These are phyloP conservation scores for Talaromyces sp. DNA, from an alignment of 2,329 filamentous ascomycete genomes.

Conservation along the genomic window DNA sequence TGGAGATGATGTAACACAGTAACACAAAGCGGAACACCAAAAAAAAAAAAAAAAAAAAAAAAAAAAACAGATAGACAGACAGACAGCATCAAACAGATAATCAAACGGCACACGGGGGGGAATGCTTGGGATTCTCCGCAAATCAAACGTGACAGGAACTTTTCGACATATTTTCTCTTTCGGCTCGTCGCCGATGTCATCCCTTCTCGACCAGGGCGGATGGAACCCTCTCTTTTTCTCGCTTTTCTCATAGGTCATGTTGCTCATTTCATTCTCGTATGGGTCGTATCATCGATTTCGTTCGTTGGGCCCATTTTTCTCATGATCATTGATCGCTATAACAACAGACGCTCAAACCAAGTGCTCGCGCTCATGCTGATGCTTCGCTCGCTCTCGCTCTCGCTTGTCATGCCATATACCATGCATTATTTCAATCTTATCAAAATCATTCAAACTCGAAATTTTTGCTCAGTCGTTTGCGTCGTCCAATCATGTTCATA, in stretches of 20 bases:
- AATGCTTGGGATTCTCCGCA: not conserved
- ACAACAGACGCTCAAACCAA: constrained; percentile 5
- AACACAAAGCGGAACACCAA: no score
- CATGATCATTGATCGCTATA: constrained; percentile 7
- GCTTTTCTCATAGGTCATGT: not conserved
- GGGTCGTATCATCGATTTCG: not conserved
- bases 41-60: no score
- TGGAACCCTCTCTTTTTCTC: not conserved
- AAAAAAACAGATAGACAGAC: not conserved
- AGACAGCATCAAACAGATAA: not conserved
- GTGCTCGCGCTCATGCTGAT: not conserved
- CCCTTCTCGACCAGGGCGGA: not conserved
- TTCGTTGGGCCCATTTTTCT: not conserved
- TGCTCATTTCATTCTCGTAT: not conserved
- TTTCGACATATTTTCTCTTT: not conserved
- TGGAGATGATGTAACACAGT: no score
- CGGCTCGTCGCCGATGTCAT: not conserved
- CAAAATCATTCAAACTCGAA: constrained; percentile 12
- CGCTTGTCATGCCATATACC: not conserved
- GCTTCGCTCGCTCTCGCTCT: not conserved
- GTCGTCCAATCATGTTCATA: constrained; percentile 20
- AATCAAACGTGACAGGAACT: not conserved
- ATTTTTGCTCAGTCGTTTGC: constrained; percentile 7
- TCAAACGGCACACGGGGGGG: not conserved
- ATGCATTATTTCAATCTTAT: constrained; percentile 6